These are phyloP conservation scores for Ustilago tritici DNA, from an alignment of 1,284 basidiomycete genomes.

Conservation along the genomic window DNA sequence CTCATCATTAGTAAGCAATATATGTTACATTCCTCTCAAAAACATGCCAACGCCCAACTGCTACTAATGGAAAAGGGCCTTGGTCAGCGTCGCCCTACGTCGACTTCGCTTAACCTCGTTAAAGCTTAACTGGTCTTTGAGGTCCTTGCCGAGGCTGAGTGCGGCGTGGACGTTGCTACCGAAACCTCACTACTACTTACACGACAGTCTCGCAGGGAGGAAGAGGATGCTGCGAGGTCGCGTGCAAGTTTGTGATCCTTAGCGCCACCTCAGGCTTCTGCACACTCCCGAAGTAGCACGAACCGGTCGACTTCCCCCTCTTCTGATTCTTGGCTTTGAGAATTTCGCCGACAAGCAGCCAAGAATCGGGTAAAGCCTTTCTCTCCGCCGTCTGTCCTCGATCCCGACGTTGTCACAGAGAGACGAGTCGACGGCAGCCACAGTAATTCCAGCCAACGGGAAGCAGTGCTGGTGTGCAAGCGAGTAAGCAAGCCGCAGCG, in stretches of 20 bases:
- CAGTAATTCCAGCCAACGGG: background rate
- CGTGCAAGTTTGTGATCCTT: background rate
- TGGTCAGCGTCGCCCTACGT: no score
- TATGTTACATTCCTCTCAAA: no score
- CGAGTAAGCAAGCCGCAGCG: background rate
- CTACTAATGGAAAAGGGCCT: no score
- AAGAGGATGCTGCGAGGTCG: conserved; percentile 6
- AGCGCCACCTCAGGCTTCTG: background rate
- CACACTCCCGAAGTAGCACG: background rate
- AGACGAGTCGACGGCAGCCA: background rate
- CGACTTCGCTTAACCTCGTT: no score
- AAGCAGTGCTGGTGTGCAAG: background rate
- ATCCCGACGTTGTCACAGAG: background rate
- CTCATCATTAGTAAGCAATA: no score
- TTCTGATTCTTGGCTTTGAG: background rate
- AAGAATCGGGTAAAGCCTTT: conserved; percentile 5
- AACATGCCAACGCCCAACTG: no score
- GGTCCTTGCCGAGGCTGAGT: no score
- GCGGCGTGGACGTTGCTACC: no score
- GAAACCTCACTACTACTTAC: no score
- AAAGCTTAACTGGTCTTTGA: no score
- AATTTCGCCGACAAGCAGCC: conserved; percentile 12
- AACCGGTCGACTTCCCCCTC: background rate
- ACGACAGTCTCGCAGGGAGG: background rate
- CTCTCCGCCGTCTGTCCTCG: background rate